Conservation (phyloP, 129 eudicot species). For the Oenanthe sinensis region DNA sequence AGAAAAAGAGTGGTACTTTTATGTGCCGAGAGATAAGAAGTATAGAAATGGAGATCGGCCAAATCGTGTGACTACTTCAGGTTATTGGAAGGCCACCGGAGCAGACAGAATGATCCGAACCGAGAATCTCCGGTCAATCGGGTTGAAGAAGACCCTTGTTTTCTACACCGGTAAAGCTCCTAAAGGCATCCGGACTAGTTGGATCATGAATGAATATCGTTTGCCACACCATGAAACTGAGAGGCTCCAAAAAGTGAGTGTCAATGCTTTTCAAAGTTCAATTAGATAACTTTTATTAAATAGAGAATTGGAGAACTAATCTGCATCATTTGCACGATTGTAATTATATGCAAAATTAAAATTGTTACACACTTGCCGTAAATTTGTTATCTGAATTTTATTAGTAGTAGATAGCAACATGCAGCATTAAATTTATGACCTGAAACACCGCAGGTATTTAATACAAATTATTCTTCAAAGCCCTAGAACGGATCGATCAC, state of each 20-base stretch:
- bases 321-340: too few species aligned
- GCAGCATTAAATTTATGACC: constrained; percentile 2
- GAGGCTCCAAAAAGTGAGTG: constrained; percentile 38
- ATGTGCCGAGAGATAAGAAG: constrained; percentile 56
- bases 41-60: constrained; percentile 60
- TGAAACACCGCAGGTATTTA: constrained; percentile 5
- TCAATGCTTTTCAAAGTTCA: not conserved
- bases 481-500: not conserved
- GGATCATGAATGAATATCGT: constrained; percentile 68
- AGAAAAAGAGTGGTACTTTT: constrained; percentile 59
- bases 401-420: too few species aligned
- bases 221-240: constrained; percentile 52
- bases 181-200: constrained; percentile 52
- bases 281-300: too few species aligned
- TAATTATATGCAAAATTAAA: too few species aligned
- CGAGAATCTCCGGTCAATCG: constrained; percentile 34
- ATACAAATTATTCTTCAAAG: not conserved
- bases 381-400: too few species aligned
- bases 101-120: constrained; percentile 43
- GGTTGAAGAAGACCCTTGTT: constrained; percentile 48
- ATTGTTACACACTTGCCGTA: too few species aligned
- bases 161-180: constrained; percentile 65
- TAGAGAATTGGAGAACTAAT: too few species aligned
- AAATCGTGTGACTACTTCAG: constrained; percentile 56
- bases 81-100: constrained; percentile 65